Evolutionary conservation across 1,284 basidiomycete species (phyloP), one percentile per base, ranked within the genome.

Genomic region (Puccinia coronata): DNA sequence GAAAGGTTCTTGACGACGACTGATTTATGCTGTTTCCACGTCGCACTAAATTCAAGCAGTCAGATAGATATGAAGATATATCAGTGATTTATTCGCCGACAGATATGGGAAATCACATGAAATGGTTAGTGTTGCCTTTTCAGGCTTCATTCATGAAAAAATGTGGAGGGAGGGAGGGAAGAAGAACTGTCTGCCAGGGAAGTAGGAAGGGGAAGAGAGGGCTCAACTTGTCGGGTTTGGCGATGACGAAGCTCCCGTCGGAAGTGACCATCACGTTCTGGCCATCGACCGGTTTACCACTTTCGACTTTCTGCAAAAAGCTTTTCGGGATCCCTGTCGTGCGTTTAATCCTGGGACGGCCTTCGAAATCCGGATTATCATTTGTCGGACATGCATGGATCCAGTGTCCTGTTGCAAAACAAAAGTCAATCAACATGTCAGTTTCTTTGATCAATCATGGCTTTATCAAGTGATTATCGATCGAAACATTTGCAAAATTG

Each of bases 311-410:
- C 87, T 97, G 96, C 77, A 99, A 88, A 90, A 99, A 98, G 85
- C 93, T 96, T 83, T 96, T 91, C 12, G 97, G 97, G 55, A 86
- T 86, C 87, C 97, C 97, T 4, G 97, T 99, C 2, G 97, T 98
- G 76, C 97, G 91, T 86, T 98, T 98, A 86, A 98, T 96, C 41
- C 96, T 92, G 75, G 96, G 96, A 82, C 93, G 89, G 84, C 98
- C 93, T 87, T 97, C 94, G 83, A 92, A 97, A 49, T 96, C 94
- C 51, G 93, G 92, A 86, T 99, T 94, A 84, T 93, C 95, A 86
- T 98, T 98, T 3, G 95, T 97, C 0, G 97, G 97, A 86, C 97
- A 99, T 83, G 97, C 94, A 86, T 99, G 96, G 83, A 99, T 99
- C 97, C 97, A 99, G 85, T 99, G 97, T 41, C 95, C 94, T 96